Percentiles rank a stretch among this genome's conserved stretches.
Evolutionary conservation across 169 alveolate genomes (phyloP).

Genomic region (Plasmodium gonderi): DNA sequence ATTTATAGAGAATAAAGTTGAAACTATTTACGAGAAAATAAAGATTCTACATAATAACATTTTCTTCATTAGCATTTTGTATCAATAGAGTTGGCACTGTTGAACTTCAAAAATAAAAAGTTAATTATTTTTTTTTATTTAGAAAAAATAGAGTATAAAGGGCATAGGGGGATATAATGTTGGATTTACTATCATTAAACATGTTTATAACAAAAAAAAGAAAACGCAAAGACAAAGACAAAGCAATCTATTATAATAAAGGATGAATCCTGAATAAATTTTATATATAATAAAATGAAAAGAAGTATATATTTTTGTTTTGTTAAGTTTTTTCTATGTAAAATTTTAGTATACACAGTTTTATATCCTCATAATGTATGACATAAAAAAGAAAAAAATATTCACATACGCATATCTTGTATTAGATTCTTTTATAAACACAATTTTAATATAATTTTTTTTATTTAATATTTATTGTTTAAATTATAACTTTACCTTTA

Average conservation of each 20-base stretch:
- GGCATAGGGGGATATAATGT: neutral
- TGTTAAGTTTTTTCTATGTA: neutral
- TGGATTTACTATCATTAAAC: neutral
- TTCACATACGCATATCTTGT: neutral
- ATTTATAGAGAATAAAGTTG: neutral
- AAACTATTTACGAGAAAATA: too few species aligned
- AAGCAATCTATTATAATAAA: neutral
- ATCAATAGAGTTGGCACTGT: neutral
- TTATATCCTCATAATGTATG: neutral
- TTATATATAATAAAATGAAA: neutral
- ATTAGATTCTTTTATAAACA: neutral
- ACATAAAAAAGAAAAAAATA: neutral
- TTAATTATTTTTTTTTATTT: neutral
- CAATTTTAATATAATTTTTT: neutral
- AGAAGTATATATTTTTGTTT: neutral
- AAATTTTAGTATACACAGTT: neutral
- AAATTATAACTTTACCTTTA: neutral
- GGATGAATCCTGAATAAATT: neutral
- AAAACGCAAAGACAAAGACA: neutral
- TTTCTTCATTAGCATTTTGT: neutral
- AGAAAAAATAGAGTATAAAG: neutral
- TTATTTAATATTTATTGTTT: neutral
- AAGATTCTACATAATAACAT: neutral
- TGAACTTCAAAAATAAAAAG: neutral
- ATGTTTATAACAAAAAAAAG: neutral